Base-by-base conservation (phyloP, 2,329 filamentous ascomycete genomes). In the Alternaria sp. region DNA sequence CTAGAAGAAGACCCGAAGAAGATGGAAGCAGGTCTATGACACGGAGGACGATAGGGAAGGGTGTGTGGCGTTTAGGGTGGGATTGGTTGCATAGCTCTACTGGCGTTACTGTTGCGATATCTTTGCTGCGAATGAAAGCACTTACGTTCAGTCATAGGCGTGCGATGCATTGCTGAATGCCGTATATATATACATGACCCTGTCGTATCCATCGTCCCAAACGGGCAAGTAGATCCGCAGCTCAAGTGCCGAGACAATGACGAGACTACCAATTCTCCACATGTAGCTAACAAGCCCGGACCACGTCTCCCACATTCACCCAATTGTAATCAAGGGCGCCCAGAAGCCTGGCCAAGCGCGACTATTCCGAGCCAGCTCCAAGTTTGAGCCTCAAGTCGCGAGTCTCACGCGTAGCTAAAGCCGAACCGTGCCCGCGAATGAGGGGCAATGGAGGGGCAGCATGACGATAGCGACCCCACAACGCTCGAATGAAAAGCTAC, bases 401-500 rank as follows among this genome's bases (percentile, higher is more conserved):
- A 71, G 70, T 20, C 54, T 68, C 28, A 61, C 61, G 72, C 69
- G 71, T 69, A 51, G 42, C 39, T 18, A 61, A 34, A 3, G 51
- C 63, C 67, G 69, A 67, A 48, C 55, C 59, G 65, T 48, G 55
- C 52, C 70, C 70, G 72, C 34, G 22, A 41, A 41, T 67, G 72
- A 73, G 72, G 70, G 68, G 67, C 67, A 49, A 64, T 66, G 52
- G 70, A 70, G 64, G 66, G 66, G 70, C 65, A 64, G 22, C n/a
- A 68, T 71, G 67, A 67, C 64, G 66, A 48, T 38, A 47, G 53
- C 54, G 51, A 43, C 67, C 67, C 69, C 64, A 69, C 68, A 64
- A 47, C 26, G 42, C 38, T 42, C 58, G 57, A 64, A 66, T 61
- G 22, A 70, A 72, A 69, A 68, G 67, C 61, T 62, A 51, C 57